Evolutionary conservation across 345 rosid genomes (phyloP).

Genomic region (Populus alba): DNA sequence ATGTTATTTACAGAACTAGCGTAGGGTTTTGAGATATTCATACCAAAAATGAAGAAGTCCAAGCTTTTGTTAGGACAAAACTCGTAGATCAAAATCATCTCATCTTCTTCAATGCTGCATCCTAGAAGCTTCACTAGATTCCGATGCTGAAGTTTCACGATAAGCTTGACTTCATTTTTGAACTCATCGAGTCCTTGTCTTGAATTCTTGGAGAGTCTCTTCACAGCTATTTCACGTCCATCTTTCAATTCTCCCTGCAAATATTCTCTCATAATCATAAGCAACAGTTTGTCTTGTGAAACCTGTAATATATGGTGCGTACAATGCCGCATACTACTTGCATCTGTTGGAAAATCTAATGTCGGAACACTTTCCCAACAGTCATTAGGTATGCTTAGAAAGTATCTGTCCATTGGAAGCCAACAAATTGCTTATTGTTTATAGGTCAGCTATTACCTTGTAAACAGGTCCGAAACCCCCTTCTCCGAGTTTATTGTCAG

Average conservation of each 20-base stretch:
- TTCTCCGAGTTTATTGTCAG: background rate
- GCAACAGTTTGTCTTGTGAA: background rate
- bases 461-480: constrained; percentile 19
- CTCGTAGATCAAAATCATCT: too few species aligned
- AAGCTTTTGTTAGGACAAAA: background rate
- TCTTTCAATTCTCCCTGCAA: constrained; percentile 30
- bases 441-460: background rate
- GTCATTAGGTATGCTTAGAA: too few species aligned
- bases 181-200: constrained; percentile 37
- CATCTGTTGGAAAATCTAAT: too few species aligned
- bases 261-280: background rate
- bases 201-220: constrained; percentile 41
- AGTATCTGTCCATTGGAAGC: too few species aligned
- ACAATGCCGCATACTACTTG: background rate
- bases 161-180: too few species aligned
- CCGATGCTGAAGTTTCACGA: too few species aligned
- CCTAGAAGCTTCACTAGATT: too few species aligned
- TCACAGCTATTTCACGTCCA: constrained; percentile 49
- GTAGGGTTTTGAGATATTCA: background rate
- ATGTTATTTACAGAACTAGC: too few species aligned
- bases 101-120: too few species aligned
- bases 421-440: too few species aligned
- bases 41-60: constrained; percentile 30
- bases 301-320: background rate
- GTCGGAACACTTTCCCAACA: too few species aligned